A percentile compares a stretch with the other conserved stretches of the same genome.
phyloP scores from a whole-genome alignment of 2,329 filamentous ascomycete genomes.

The Ceratocystis huliohia region DNA sequence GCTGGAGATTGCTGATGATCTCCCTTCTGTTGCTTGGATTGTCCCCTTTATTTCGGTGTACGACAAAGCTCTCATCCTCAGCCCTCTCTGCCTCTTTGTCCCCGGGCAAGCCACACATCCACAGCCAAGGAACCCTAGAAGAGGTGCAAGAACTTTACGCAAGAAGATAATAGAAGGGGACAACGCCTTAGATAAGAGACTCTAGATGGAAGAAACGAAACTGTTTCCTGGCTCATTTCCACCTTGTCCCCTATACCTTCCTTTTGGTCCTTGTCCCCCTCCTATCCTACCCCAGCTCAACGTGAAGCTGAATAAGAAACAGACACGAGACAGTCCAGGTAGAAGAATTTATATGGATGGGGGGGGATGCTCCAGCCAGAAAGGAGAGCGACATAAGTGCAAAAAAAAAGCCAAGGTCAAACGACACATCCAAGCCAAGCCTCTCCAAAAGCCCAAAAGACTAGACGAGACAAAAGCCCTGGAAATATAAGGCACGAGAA shows the following conservation, averaged over 20 bases:
- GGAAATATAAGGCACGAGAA: neutral
- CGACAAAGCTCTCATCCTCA: too few species aligned
- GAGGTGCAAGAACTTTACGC: neutral
- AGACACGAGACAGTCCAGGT: conserved; percentile 1
- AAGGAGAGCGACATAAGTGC: neutral
- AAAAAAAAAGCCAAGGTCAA: neutral
- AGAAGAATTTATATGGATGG: neutral
- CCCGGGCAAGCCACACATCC: neutral
- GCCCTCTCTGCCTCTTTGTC: too few species aligned
- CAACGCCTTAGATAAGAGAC: neutral
- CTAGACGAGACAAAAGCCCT: neutral
- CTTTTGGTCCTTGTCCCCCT: neutral
- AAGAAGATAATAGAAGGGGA: neutral
- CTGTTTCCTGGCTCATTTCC: conserved; percentile 5
- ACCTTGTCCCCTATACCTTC: neutral
- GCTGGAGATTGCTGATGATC: too few species aligned
- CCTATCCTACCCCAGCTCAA: neutral
- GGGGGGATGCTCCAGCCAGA: neutral
- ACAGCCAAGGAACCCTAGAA: neutral
- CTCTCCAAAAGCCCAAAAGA: neutral
- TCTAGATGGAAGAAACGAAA: neutral
- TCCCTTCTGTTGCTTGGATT: too few species aligned
- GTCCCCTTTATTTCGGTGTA: too few species aligned
- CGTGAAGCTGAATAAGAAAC: conserved; percentile 5
- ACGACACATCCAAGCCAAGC: neutral